Evolutionary conservation across 2,329 filamentous ascomycete genomes (phyloP).

Genomic region (Sporothrix pseudoabietina): DNA sequence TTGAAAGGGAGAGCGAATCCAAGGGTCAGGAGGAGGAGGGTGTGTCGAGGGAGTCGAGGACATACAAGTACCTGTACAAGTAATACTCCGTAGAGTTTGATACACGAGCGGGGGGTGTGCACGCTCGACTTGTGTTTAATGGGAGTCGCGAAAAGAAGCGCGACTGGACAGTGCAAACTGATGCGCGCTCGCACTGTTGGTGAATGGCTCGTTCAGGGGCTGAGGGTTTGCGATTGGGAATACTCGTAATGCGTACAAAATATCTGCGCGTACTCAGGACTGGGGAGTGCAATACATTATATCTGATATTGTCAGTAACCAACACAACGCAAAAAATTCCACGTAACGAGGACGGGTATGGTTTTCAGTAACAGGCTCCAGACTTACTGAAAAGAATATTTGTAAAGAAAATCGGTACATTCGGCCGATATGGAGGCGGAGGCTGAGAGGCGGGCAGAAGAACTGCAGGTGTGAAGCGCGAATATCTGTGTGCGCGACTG

Average conservation of each 20-base stretch:
- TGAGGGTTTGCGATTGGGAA: neutral
- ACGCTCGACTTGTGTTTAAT: neutral
- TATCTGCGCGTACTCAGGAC: neutral
- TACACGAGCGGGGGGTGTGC: neutral
- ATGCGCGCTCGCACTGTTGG: neutral
- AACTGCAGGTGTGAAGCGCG: neutral
- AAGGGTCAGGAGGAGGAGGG: neutral
- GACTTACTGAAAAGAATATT: neutral
- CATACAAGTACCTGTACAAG: slow-evolving; percentile 6
- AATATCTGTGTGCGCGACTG: neutral
- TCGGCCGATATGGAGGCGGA: neutral
- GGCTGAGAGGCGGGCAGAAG: neutral
- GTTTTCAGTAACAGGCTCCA: neutral
- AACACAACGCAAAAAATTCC: neutral
- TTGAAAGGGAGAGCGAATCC: neutral
- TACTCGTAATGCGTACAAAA: neutral
- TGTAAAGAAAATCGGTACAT: neutral
- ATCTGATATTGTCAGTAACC: neutral
- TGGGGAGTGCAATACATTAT: neutral
- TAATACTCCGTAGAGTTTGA: neutral
- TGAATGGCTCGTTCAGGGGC: slow-evolving; percentile 15
- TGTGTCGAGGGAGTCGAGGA: neutral
- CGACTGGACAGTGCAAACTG: neutral
- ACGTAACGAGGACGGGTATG: neutral
- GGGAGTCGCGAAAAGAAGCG: slow-evolving; percentile 12